These are phyloP conservation scores for Ascocoryne sarcoides DNA, from an alignment of 2,329 filamentous ascomycete species.

Conservation along the genomic window DNA sequence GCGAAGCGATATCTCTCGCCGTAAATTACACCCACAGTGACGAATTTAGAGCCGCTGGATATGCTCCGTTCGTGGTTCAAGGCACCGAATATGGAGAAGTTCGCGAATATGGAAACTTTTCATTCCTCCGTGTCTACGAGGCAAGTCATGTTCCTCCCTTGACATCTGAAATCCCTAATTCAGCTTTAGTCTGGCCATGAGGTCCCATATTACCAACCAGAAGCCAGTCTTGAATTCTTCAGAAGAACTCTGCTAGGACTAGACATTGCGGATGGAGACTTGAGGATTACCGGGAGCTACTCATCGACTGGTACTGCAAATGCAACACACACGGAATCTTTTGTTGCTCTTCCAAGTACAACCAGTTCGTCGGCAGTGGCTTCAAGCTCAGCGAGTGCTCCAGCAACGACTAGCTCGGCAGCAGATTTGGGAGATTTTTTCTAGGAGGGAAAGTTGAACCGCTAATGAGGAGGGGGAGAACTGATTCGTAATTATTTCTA, in stretches of 20 bases:
- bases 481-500: too few species aligned
- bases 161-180: too few species aligned
- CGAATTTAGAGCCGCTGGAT: slow-evolving; percentile 52
- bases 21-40: slow-evolving; percentile 46
- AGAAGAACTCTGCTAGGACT: background rate
- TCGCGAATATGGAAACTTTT: slow-evolving; percentile 64
- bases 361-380: too few species aligned
- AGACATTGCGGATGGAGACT: background rate
- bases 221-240: background rate
- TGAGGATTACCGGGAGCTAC: background rate
- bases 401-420: too few species aligned
- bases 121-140: slow-evolving; percentile 56
- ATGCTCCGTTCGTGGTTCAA: slow-evolving; percentile 40
- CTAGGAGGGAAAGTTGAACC: too few species aligned
- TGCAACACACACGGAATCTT: background rate
- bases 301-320: background rate
- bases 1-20: slow-evolving; percentile 44
- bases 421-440: too few species aligned
- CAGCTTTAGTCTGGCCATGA: slow-evolving; percentile 58
- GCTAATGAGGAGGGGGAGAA: too few species aligned
- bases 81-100: slow-evolving; percentile 63
- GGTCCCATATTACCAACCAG: slow-evolving; percentile 41
- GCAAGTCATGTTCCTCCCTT: too few species aligned
- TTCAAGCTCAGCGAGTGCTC: too few species aligned
- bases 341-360: background rate